Percentiles rank a stretch among this genome's conserved stretches.
These are phyloP conservation scores for Ogataea nitratoaversa DNA, from an alignment of 805 yeast genomes.

Conservation along the genomic window DNA sequence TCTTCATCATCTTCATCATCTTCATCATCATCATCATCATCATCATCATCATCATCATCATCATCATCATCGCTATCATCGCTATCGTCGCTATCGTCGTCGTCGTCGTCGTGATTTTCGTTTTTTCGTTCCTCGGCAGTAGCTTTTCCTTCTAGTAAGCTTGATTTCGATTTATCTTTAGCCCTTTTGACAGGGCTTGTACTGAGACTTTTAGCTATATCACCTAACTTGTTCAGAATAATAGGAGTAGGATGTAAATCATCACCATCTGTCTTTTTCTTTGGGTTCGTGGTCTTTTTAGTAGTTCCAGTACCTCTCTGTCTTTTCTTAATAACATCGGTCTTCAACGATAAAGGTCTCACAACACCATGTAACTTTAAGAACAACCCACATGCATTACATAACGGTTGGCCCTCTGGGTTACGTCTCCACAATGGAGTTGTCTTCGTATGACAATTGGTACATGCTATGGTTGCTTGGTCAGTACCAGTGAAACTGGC, in stretches of 20 bases:
- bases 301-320: slow-evolving; percentile 49
- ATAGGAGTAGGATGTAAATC: slow-evolving; percentile 46
- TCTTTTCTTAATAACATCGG: slow-evolving; percentile 89
- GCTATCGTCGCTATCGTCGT: background rate
- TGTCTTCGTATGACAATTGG: slow-evolving; percentile 86
- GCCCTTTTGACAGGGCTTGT: slow-evolving; percentile 1
- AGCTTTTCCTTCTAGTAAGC: slow-evolving; percentile 1
- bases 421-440: slow-evolving; percentile 96
- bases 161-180: background rate
- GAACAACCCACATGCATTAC: slow-evolving; percentile 95
- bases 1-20: too few species aligned
- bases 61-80: background rate
- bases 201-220: background rate
- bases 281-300: slow-evolving; percentile 20
- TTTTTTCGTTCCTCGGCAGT: background rate
- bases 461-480: slow-evolving; percentile 42
- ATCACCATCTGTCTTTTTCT: slow-evolving; percentile 40
- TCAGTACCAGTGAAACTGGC: slow-evolving; percentile 9
- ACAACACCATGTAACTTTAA: slow-evolving; percentile 93
- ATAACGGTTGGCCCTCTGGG: slow-evolving; percentile 86
- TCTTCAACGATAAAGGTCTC: slow-evolving; percentile 70
- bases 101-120: slow-evolving; percentile 5
- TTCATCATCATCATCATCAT: background rate
- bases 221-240: slow-evolving; percentile 11
- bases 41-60: slow-evolving; percentile 2